These are phyloP conservation scores for Lavandula angustifolia DNA, from an alignment of 257 asterid genomes.

Conservation along the genomic window DNA sequence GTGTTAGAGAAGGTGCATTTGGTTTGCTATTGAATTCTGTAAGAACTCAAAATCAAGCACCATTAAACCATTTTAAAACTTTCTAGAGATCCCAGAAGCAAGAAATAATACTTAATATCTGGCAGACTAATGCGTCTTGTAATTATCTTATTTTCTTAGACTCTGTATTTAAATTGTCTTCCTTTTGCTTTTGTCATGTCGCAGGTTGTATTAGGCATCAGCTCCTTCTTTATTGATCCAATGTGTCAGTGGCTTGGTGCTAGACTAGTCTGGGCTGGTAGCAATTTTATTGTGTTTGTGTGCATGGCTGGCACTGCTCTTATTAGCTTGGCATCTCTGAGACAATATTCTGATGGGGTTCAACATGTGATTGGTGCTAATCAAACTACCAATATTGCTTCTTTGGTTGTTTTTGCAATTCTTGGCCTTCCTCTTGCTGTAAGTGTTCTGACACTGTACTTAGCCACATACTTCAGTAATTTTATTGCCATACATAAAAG, in stretches of 20 bases:
- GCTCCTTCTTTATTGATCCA: slow-evolving; percentile 86
- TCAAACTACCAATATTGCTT: slow-evolving; percentile 68
- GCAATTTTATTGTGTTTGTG: slow-evolving; percentile 79
- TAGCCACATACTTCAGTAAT: not conserved
- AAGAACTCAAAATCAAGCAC: slow-evolving; percentile 73
- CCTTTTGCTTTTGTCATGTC: slow-evolving; percentile 1
- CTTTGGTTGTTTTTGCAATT: slow-evolving; percentile 80
- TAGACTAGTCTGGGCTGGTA: slow-evolving; percentile 80
- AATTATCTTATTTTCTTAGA: not conserved
- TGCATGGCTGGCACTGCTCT: slow-evolving; percentile 96
- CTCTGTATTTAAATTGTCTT: slow-evolving; percentile 1
- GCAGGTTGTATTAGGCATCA: slow-evolving; percentile 92
- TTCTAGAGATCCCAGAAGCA: slow-evolving; percentile 28
- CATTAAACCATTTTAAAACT: slow-evolving; percentile 34
- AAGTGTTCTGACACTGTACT: slow-evolving; percentile 41
- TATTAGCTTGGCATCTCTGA: slow-evolving; percentile 66
- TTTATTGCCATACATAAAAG: not conserved
- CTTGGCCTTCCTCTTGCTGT: slow-evolving; percentile 99
- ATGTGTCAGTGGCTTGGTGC: slow-evolving; percentile 84
- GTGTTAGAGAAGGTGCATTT: slow-evolving; percentile 99
- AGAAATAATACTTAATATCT: slow-evolving; percentile 25
- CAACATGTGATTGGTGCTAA: slow-evolving; percentile 81
- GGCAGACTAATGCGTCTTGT: slow-evolving; percentile 9
- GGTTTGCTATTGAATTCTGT: slow-evolving; percentile 99
- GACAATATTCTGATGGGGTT: slow-evolving; percentile 63